Percentiles rank a stretch among this genome's conserved stretches.
Conservation (phyloP, 805 yeast species). For the Yarrowia sp. region DNA sequence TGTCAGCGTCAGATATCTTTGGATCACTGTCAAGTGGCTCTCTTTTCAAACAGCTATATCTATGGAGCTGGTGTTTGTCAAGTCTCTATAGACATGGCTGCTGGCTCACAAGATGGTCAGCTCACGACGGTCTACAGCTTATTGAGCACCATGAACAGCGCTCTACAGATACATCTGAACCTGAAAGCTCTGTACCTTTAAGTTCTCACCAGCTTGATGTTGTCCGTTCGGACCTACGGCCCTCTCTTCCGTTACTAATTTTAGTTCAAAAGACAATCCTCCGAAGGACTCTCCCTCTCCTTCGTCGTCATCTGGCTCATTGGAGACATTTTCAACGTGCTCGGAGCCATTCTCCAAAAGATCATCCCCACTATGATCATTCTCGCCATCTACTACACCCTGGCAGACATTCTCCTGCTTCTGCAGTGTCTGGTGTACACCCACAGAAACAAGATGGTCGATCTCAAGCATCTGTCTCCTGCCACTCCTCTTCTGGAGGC, state of each 20-base stretch:
- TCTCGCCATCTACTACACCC: conserved; percentile 88
- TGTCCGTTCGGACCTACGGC: conserved; percentile 4
- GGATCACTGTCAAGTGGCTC: too few relatives aligned
- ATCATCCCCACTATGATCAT: conserved; percentile 94
- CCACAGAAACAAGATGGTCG: conserved; percentile 61
- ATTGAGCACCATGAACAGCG: too few relatives aligned
- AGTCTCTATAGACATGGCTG: too few relatives aligned
- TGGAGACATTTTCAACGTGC: conserved; percentile 91
- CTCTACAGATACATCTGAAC: too few relatives aligned
- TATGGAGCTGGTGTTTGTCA: too few relatives aligned
- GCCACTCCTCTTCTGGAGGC: conserved; percentile 83
- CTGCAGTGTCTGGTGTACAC: conserved; percentile 86
- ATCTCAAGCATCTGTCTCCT: conserved; percentile 82
- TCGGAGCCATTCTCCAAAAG: conserved; percentile 89
- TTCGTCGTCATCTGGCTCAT: conserved; percentile 90
- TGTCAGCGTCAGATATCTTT: too few relatives aligned
- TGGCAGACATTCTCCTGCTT: conserved; percentile 84
- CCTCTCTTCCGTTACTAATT: conserved; percentile 6
- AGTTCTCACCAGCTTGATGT: too few relatives aligned
- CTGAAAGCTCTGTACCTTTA: too few relatives aligned
- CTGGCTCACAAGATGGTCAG: too few relatives aligned
- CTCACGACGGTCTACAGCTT: too few relatives aligned
- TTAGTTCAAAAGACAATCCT: conserved; percentile 73
- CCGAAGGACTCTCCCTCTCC: conserved; percentile 87
- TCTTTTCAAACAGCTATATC: too few relatives aligned